Conservation (phyloP, 495 filamentous ascomycete genomes). For the Penicillium samsonianum region DNA sequence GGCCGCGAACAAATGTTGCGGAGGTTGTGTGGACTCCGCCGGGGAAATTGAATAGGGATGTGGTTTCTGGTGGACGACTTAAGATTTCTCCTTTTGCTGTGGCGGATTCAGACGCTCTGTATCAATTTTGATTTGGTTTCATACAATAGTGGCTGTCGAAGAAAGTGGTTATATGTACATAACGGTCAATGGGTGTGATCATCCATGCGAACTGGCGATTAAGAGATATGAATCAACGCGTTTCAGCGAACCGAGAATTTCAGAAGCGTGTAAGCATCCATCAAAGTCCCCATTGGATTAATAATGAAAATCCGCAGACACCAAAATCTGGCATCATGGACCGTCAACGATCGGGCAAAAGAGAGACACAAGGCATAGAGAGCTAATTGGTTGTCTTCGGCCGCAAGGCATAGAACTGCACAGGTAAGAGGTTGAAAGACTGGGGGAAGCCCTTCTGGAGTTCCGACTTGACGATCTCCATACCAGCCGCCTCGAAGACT, state of each 20-base stretch:
- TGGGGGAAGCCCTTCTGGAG: slow-evolving; percentile 73
- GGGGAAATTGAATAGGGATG: slow-evolving; percentile 23
- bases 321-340: neutral
- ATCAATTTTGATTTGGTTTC: slow-evolving; percentile 1
- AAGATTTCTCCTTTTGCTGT: slow-evolving; percentile 7
- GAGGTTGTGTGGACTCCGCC: slow-evolving; percentile 46
- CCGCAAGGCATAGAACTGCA: slow-evolving; percentile 69
- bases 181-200: neutral
- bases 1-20: slow-evolving; percentile 34
- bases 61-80: slow-evolving; percentile 28
- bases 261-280: neutral
- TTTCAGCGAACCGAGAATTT: neutral
- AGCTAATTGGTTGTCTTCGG: slow-evolving; percentile 17
- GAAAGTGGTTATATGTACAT: slow-evolving; percentile 1
- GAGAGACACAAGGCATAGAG: neutral
- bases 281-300: neutral
- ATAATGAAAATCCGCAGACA: neutral
- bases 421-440: slow-evolving; percentile 63
- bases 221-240: neutral
- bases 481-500: slow-evolving; percentile 68
- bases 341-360: neutral
- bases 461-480: slow-evolving; percentile 68
- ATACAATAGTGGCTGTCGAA: neutral
- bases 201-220: slow-evolving; percentile 1
- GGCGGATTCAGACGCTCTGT: neutral